A percentile compares a stretch with the other conserved stretches of the same genome.
Conservation (phyloP, 495 filamentous ascomycete genomes). For the Umbilicaria muhlenbergii region DNA sequence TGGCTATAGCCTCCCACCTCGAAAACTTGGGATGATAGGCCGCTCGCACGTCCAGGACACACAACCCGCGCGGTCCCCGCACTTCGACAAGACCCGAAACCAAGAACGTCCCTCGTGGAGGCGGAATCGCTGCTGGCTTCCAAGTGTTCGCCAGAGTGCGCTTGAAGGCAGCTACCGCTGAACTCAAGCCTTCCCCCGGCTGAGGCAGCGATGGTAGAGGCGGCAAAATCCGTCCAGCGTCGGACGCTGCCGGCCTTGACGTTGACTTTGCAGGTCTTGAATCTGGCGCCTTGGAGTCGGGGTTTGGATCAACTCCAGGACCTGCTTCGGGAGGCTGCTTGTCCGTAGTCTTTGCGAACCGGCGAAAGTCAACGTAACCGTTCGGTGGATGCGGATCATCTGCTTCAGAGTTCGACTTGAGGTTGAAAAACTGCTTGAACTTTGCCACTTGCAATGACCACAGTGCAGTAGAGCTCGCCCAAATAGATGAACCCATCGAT, state of each 20-base stretch:
- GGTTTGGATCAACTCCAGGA: neutral
- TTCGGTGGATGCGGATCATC: neutral
- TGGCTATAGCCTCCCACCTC: conserved; percentile 21
- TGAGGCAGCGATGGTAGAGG: conserved; percentile 5
- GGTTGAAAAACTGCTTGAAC: conserved; percentile 10
- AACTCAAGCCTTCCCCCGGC: conserved; percentile 2
- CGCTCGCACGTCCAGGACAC: conserved; percentile 40
- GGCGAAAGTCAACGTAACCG: neutral
- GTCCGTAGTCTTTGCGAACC: conserved; percentile 2
- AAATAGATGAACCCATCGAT: conserved; percentile 22
- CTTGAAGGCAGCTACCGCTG: conserved; percentile 29
- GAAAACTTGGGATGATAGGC: conserved; percentile 41
- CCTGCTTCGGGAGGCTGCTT: conserved; percentile 4
- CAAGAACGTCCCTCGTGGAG: conserved; percentile 47
- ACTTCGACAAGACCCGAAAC: conserved; percentile 53
- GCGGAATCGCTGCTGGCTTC: conserved; percentile 22
- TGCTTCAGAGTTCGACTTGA: neutral
- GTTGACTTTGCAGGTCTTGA: neutral
- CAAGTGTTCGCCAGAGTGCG: conserved; percentile 31
- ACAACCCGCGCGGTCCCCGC: conserved; percentile 36
- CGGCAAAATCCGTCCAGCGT: neutral
- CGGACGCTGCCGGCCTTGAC: conserved; percentile 1
- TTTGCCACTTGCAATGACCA: conserved; percentile 14
- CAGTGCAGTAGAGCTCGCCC: conserved; percentile 16
- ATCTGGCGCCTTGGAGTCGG: conserved; percentile 1